Evolutionary conservation across 2,329 filamentous ascomycete species (phyloP).

Genomic region (Sporothrix variecibatus): DNA sequence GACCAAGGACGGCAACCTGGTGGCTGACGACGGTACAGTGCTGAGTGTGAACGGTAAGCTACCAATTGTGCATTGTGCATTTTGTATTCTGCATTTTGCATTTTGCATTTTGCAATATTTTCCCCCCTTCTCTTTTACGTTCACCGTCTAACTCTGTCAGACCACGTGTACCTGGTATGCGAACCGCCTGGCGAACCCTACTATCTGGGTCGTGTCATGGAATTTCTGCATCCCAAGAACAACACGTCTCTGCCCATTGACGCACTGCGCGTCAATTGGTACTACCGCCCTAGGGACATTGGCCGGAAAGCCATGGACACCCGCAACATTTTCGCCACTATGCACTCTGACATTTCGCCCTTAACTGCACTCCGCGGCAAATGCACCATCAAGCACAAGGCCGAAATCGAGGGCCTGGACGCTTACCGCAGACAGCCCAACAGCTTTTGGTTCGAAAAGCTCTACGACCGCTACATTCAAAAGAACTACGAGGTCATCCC

Average conservation of each 20-base stretch:
- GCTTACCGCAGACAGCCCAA: slow-evolving; percentile 82
- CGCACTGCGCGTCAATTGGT: slow-evolving; percentile 93
- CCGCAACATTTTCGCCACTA: slow-evolving; percentile 88
- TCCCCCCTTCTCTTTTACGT: not conserved
- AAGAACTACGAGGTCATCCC: slow-evolving; percentile 97
- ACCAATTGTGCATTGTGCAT: not conserved
- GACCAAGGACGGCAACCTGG: slow-evolving; percentile 70
- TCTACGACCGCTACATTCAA: slow-evolving; percentile 97
- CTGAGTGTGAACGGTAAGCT: slow-evolving; percentile 80
- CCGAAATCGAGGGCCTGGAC: slow-evolving; percentile 80
- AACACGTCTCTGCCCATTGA: slow-evolving; percentile 74
- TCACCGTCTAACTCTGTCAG: slow-evolving; percentile 40
- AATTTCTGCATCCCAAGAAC: slow-evolving; percentile 85
- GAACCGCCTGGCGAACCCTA: slow-evolving; percentile 98
- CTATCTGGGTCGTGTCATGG: slow-evolving; percentile 97
- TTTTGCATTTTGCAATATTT: not conserved
- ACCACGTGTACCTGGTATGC: slow-evolving; percentile 92
- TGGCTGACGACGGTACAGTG: slow-evolving; percentile 87
- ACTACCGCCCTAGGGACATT: slow-evolving; percentile 94
- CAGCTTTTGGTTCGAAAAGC: slow-evolving; percentile 94
- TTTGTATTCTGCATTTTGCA: not conserved
- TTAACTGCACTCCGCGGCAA: slow-evolving; percentile 90
- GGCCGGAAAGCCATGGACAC: slow-evolving; percentile 89
- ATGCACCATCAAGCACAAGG: slow-evolving; percentile 85
- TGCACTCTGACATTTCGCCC: slow-evolving; percentile 97